Conservation (phyloP, 2,329 filamentous ascomycete genomes). For the Orbilia ellipsospora region DNA sequence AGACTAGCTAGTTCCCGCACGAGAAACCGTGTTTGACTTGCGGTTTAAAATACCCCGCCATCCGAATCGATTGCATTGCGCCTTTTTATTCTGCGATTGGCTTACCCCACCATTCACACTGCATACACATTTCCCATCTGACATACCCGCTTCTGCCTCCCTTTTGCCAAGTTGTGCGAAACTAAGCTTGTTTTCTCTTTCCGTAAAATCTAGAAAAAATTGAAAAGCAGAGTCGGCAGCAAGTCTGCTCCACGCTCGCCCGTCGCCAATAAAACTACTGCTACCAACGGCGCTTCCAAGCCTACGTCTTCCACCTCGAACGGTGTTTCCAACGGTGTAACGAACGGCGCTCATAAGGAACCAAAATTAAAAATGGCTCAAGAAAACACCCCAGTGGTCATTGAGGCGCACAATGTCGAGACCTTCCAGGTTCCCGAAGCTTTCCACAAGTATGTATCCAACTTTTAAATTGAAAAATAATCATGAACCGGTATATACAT, state of each 20-base stretch:
- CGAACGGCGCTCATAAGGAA: slow-evolving; percentile 36
- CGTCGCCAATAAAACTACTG: neutral
- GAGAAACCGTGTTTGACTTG: neutral
- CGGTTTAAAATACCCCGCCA: neutral
- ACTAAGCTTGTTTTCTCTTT: slow-evolving; percentile 26
- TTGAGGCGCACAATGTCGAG: slow-evolving; percentile 80
- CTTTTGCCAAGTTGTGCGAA: neutral
- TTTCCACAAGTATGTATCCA: slow-evolving; percentile 55
- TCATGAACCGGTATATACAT: too few species aligned
- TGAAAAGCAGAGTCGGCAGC: slow-evolving; percentile 50
- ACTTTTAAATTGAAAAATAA: too few species aligned
- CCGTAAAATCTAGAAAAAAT: slow-evolving; percentile 43
- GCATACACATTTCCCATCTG: neutral
- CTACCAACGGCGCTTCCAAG: slow-evolving; percentile 24
- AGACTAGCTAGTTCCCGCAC: too few species aligned
- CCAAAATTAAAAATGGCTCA: slow-evolving; percentile 28
- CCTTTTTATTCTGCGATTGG: neutral
- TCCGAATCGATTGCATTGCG: neutral
- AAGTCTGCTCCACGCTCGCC: slow-evolving; percentile 46
- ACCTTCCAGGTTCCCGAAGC: slow-evolving; percentile 66
- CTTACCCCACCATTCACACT: slow-evolving; percentile 6
- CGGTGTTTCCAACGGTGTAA: slow-evolving; percentile 43
- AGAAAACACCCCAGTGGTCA: slow-evolving; percentile 69
- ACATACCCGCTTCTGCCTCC: neutral
- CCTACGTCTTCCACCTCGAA: slow-evolving; percentile 2